Conservation (phyloP, 202 grass and related monocot species). For the Bolboschoenoplectus hybrid region DNA sequence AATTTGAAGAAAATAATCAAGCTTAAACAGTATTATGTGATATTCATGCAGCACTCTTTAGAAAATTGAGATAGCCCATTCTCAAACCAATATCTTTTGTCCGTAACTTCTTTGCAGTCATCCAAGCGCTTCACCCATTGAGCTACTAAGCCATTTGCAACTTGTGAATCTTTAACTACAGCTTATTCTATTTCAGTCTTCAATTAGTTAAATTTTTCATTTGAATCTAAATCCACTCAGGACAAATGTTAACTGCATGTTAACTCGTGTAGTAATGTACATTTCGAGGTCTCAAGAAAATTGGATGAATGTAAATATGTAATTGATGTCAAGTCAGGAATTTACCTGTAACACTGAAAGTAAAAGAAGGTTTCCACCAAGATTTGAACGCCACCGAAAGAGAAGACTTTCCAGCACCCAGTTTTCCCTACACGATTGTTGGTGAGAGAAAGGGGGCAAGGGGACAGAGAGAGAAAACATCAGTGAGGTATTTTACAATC, state of each 20-base stretch:
- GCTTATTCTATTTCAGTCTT: conserved; percentile 24
- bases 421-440: conserved; percentile 63
- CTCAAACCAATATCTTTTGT: not conserved
- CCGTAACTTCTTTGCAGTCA: not conserved
- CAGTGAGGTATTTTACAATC: not conserved
- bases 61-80: not conserved
- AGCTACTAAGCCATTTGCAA: conserved; percentile 16
- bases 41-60: not conserved
- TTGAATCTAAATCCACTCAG: not conserved
- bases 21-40: not conserved
- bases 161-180: not conserved
- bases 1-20: conserved; percentile 5
- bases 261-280: not conserved
- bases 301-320: not conserved
- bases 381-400: conserved; percentile 87
- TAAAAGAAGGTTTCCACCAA: conserved; percentile 96
- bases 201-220: not conserved
- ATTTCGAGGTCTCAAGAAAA: not conserved
- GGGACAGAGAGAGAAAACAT: not conserved
- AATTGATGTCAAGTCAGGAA: conserved; percentile 21
- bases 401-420: conserved; percentile 73
- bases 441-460: not conserved
- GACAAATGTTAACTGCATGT: not conserved
- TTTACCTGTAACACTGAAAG: conserved; percentile 82
- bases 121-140: not conserved